A percentile compares a stretch with the other conserved stretches of the same genome.
phyloP scores from a whole-genome alignment of 805 yeast genomes.

The Metschnikowia santaceciliae region DNA sequence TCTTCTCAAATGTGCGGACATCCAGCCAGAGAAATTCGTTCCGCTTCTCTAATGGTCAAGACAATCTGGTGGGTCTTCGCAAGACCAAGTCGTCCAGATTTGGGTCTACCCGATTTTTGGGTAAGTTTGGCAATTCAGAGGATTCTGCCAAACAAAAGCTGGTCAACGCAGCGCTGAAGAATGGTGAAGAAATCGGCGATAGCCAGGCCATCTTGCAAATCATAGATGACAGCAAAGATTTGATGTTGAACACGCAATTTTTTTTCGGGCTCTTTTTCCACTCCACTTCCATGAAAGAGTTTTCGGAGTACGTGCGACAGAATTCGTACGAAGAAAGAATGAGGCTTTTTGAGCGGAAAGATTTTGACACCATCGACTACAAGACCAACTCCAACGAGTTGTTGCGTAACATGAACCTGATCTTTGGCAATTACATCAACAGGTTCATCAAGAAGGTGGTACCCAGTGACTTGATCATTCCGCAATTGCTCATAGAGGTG shows the following conservation, averaged over 20 bases:
- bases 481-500: conserved; percentile 29
- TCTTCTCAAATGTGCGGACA: neutral
- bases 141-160: conserved; percentile 11
- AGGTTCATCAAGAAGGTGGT: conserved; percentile 31
- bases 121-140: conserved; percentile 8
- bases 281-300: conserved; percentile 27
- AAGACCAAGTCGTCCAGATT: conserved; percentile 15
- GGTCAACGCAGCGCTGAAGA: conserved; percentile 1
- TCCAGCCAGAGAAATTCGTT: neutral
- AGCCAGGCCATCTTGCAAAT: conserved; percentile 31
- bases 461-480: conserved; percentile 34
- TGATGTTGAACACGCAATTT: conserved; percentile 35
- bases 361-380: conserved; percentile 34
- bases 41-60: conserved; percentile 4
- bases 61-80: conserved; percentile 8
- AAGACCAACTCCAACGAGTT: conserved; percentile 45
- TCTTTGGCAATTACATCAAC: conserved; percentile 44
- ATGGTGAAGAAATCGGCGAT: conserved; percentile 28
- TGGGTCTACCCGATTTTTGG: conserved; percentile 17
- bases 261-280: conserved; percentile 42
- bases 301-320: conserved; percentile 25
- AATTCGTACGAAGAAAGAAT: conserved; percentile 30
- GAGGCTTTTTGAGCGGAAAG: conserved; percentile 24
- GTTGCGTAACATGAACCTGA: conserved; percentile 39
- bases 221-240: conserved; percentile 32